Evolutionary conservation across 306 rosid genomes (phyloP), one percentile per base, ranked within the genome.

Genomic region (Adenanthera pavonina): DNA sequence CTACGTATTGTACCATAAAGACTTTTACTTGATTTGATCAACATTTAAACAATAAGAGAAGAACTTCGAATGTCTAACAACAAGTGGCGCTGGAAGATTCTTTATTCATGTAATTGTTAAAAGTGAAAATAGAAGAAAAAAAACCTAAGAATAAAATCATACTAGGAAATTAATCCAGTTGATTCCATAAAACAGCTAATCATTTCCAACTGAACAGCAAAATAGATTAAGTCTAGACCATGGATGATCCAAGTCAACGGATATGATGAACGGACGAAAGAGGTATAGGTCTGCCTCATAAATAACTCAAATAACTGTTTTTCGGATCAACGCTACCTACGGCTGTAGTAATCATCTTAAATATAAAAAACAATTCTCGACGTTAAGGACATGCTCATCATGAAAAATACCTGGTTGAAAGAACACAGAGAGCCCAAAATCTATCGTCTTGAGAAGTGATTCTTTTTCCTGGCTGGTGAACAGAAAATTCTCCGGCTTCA

Each of bases 401-500:
- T 72, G 54, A 35, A 41, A 25, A 60, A 25, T 82, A 91, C 91
- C 94, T 57, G 94, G 94, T 74, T 62, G 87, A 68, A 91, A 91
- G 91, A 91, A 91, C 79, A 91, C 75, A 0, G 94, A 91, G 19
- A 91, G 87, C 67, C 94, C 94, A 72, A 91, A 91, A 76, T 91
- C 94, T 30, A 91, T 91, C 1, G 94, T 87, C 69, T 89, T 91
- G 49, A 91, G 91, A 12, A 88, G 77, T 7, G 94, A 84, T 1
- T 91, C 94, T 84, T 91, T 92, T 59, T 89, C 84, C 25, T 89
- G 84, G 75, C 64, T 57, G 61, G 85, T 83, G 78, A 91, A 91
- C 15, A 91, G 87, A 64, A 91, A 91, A 78, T 91, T 91, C 77
- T 91, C 94, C 1, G 92, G 92, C 86, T 90, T 90, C 85, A 90